These are phyloP conservation scores for Plenodomus tracheiphilus DNA, from an alignment of 2,329 filamentous ascomycete genomes.

Conservation along the genomic window DNA sequence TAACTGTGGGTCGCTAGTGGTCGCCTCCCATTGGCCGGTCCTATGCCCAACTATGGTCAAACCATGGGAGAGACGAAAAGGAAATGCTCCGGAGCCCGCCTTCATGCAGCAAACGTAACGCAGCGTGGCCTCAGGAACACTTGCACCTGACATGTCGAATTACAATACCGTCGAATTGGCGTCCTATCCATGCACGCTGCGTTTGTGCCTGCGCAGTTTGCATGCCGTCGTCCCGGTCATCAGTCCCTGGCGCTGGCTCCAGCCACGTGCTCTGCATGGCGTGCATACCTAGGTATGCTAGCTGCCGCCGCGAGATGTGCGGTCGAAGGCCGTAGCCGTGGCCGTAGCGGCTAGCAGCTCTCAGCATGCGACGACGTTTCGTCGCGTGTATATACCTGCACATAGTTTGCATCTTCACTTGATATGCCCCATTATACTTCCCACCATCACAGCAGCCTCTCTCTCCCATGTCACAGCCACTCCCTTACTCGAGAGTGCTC, in stretches of 20 bases:
- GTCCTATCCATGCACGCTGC: background rate
- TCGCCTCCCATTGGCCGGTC: slow-evolving; percentile 3
- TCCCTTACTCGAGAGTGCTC: slow-evolving; percentile 53
- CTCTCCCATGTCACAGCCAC: slow-evolving; percentile 72
- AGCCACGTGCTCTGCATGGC: background rate
- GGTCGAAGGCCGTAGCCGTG: too few species aligned
- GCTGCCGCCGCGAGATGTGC: background rate
- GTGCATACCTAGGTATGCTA: background rate
- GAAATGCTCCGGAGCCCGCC: slow-evolving; percentile 7
- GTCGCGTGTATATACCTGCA: background rate
- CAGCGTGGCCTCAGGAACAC: too few species aligned
- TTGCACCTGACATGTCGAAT: background rate
- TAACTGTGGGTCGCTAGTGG: slow-evolving; percentile 5
- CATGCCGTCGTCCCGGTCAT: too few species aligned
- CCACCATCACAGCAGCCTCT: slow-evolving; percentile 93
- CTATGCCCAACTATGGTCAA: slow-evolving; percentile 6
- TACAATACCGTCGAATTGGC: background rate
- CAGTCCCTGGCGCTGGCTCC: background rate
- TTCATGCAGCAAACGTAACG: slow-evolving; percentile 2
- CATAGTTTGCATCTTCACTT: slow-evolving; percentile 16
- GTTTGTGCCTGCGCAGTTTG: too few species aligned
- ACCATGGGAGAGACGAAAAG: slow-evolving; percentile 13
- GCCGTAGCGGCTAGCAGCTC: background rate
- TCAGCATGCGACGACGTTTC: background rate
- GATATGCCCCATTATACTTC: slow-evolving; percentile 68